phyloP scores from a whole-genome alignment of 2,329 filamentous ascomycete genomes.

The Venturia nashicola region DNA sequence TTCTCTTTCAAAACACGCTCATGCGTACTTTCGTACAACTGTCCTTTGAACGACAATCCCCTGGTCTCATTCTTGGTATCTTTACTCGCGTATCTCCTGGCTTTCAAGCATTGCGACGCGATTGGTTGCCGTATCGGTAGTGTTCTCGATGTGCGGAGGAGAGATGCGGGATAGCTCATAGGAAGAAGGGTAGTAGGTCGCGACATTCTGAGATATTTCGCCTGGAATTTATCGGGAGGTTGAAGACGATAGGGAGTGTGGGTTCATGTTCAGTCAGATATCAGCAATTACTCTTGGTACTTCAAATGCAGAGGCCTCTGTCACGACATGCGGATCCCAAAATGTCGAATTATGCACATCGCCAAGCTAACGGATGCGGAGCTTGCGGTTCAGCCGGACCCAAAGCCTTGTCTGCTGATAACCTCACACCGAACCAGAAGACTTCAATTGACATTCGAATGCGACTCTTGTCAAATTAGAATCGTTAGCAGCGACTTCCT shows the following conservation, averaged over 20 bases:
- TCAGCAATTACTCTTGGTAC: not conserved
- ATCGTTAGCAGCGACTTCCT: too few relatives aligned
- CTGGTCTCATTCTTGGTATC: not conserved
- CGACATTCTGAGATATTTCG: not conserved
- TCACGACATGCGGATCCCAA: not conserved
- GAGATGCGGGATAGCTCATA: not conserved
- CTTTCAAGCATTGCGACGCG: not conserved
- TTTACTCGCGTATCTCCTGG: not conserved
- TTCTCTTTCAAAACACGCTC: constrained; percentile 46
- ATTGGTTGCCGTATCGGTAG: not conserved
- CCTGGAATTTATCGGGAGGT: not conserved
- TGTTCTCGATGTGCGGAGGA: not conserved
- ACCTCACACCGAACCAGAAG: not conserved
- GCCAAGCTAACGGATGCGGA: not conserved
- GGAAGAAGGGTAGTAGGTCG: not conserved
- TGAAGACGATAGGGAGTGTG: not conserved
- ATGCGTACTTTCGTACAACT: constrained; percentile 49
- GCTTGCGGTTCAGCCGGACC: not conserved
- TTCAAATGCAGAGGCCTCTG: not conserved
- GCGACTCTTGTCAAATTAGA: too few relatives aligned
- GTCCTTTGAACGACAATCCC: constrained; percentile 37
- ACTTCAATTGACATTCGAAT: too few relatives aligned
- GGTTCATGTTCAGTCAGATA: not conserved
- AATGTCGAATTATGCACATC: not conserved
- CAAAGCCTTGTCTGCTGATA: not conserved